Percentiles rank a stretch among this genome's conserved stretches.
Conservation (phyloP, 768 basidiomycete species). For the Cystofilobasidium capitatum region DNA sequence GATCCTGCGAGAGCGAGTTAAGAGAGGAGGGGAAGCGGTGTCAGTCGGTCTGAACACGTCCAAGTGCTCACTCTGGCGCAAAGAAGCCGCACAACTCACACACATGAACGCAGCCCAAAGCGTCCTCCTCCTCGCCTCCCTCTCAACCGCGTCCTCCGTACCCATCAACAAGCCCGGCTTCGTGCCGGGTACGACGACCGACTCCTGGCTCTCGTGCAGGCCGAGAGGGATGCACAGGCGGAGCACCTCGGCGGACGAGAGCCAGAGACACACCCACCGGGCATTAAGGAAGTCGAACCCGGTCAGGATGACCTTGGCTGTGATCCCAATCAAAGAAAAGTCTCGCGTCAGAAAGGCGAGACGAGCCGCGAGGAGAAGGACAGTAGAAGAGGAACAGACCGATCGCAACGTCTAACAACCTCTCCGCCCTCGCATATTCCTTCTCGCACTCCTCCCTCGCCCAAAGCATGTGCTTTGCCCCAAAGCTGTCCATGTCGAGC, state of each 20-base stretch:
- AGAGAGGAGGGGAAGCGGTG: neutral
- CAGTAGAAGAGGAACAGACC: neutral
- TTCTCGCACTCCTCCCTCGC: conserved; percentile 11
- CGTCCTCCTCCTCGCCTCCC: conserved; percentile 12
- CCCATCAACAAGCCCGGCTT: conserved; percentile 17
- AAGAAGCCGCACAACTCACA: too few relatives aligned
- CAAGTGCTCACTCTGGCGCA: too few relatives aligned
- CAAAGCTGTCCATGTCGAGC: conserved; percentile 14
- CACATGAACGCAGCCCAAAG: conserved; percentile 24
- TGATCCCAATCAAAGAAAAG: too few relatives aligned
- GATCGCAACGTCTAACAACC: conserved; percentile 18
- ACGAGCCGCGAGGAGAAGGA: neutral
- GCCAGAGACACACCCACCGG: conserved; percentile 18
- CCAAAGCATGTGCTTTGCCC: conserved; percentile 9
- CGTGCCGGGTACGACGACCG: conserved; percentile 3
- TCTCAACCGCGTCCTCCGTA: conserved; percentile 18
- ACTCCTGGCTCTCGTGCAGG: conserved; percentile 1
- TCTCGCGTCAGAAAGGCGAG: neutral
- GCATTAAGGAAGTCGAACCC: conserved; percentile 16
- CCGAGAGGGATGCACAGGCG: conserved; percentile 18
- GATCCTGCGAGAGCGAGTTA: neutral
- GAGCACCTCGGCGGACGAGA: conserved; percentile 1
- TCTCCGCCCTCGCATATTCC: conserved; percentile 11
- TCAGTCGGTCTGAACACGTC: too few relatives aligned
- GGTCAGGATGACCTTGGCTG: conserved; percentile 14